phyloP scores from a whole-genome alignment of 768 basidiomycete genomes.

The Boletus rufocinnamomeus region DNA sequence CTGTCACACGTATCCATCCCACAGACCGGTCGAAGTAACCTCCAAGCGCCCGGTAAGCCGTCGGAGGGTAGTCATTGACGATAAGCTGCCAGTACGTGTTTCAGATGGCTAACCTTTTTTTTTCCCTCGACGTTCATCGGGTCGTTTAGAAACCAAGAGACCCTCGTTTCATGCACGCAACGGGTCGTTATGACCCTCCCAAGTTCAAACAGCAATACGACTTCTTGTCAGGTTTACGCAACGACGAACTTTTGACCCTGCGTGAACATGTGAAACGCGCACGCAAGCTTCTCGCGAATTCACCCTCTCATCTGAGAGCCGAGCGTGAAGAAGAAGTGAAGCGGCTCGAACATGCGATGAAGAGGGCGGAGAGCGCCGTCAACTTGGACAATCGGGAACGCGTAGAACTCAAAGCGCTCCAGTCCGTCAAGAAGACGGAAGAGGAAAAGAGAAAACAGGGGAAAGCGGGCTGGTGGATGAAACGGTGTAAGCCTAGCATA shows the following conservation, averaged over 20 bases:
- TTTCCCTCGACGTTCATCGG: background rate
- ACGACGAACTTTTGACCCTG: constrained; percentile 63
- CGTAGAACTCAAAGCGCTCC: constrained; percentile 70
- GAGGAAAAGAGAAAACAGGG: constrained; percentile 65
- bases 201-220: constrained; percentile 71
- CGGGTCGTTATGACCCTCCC: constrained; percentile 65
- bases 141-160: constrained; percentile 69
- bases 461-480: constrained; percentile 86
- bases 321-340: constrained; percentile 70
- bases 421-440: constrained; percentile 47
- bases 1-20: constrained; percentile 1
- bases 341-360: constrained; percentile 70
- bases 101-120: constrained; percentile 6
- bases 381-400: constrained; percentile 69
- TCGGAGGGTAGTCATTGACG: constrained; percentile 66
- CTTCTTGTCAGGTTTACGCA: constrained; percentile 70
- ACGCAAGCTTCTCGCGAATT: constrained; percentile 58
- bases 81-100: constrained; percentile 57
- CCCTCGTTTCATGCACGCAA: constrained; percentile 78
- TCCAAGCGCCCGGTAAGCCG: constrained; percentile 86
- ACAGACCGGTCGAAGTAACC: constrained; percentile 77
- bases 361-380: constrained; percentile 74
- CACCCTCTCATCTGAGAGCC: constrained; percentile 57
- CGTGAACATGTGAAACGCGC: constrained; percentile 69
- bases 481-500: constrained; percentile 56